Evolutionary conservation across 2,329 filamentous ascomycete genomes (phyloP), one percentile per base, ranked within the genome.

Genomic region (Paramyrothecium roridum): DNA sequence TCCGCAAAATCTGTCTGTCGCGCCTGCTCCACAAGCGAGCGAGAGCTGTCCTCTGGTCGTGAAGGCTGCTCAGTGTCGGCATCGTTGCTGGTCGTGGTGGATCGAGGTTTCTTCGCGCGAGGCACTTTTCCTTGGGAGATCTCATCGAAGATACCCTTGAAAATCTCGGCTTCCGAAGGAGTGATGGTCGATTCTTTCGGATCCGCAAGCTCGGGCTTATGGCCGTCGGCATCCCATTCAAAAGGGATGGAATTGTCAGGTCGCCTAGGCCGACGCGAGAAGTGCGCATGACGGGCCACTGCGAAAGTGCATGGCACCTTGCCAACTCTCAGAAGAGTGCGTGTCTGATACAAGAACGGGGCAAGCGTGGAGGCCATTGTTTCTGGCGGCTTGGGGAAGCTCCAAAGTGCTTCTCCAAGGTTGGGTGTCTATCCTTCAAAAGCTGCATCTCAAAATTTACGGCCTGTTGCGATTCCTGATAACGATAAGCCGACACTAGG

Each of bases 341-440:
- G 76, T 6, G 89, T 91, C 60, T 89, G 86, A 66, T 91, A 91
- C 8, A 92, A 77, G 55, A 91, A 91, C 0, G 87, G 85, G 4
- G 86, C 72, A 16, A 85, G 70, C 8, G 82, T 80, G 2, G 76
- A 72, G 16, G 76, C 68, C 76, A 83, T 83, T 3, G 26, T 30
- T 30, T 4, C 26, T 30, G 26, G 26, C 26, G 26, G 10, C 26
- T 30, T 10, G 26, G 10, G 26, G 26, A 30, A 30, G 26, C 26
- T 30, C 26, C 26, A 10, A n/a, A 30, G 26, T 30, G 26, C 26
- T 30, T 30, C 26, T 30, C 26, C 26, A 30, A 30, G 26, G 26
- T 30, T 30, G 26, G 6, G 4, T 30, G 26, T 30, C 10, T 30
- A 4, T 4, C 10, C 26, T 30, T 10, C 26, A 30, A 10, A 6